A percentile compares a stretch with the other conserved stretches of the same genome.
phyloP scores from a whole-genome alignment of 345 rosid species.

The Gossypium bickii region DNA sequence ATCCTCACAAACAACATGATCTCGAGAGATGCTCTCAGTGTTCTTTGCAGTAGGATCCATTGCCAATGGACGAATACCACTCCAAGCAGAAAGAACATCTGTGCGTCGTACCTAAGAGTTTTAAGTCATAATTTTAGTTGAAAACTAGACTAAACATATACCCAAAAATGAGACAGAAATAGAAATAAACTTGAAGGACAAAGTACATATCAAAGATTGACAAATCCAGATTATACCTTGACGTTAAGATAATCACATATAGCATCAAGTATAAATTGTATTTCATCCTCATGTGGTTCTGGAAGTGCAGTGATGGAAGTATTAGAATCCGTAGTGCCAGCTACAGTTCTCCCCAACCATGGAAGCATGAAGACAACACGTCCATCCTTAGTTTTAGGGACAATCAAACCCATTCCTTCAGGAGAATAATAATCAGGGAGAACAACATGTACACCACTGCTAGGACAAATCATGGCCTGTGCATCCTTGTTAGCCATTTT shows the following conservation, averaged over 20 bases:
- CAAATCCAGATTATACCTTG: slow-evolving; percentile 44
- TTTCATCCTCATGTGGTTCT: slow-evolving; percentile 96
- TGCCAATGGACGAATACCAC: slow-evolving; percentile 70
- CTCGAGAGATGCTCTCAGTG: slow-evolving; percentile 96
- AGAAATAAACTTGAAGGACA: not conserved
- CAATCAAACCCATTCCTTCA: slow-evolving; percentile 98
- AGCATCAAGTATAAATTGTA: slow-evolving; percentile 94
- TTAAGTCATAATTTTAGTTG: slow-evolving; percentile 11
- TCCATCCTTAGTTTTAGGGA: slow-evolving; percentile 99
- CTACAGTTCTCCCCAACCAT: slow-evolving; percentile 94
- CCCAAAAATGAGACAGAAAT: slow-evolving; percentile 20
- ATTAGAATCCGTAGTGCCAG: slow-evolving; percentile 94
- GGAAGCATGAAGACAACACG: slow-evolving; percentile 96
- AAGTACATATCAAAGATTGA: not conserved
- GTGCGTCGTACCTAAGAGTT: slow-evolving; percentile 68
- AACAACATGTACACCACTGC: slow-evolving; percentile 92
- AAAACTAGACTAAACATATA: not conserved
- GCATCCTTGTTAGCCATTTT: slow-evolving; percentile 67
- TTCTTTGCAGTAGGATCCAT: slow-evolving; percentile 77
- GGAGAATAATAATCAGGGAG: slow-evolving; percentile 99
- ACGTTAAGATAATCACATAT: slow-evolving; percentile 81
- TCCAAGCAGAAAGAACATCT: slow-evolving; percentile 99
- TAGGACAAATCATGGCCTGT: slow-evolving; percentile 83
- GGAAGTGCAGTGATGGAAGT: slow-evolving; percentile 79
- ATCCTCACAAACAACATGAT: slow-evolving; percentile 86